These are phyloP conservation scores for Epichloe typhina DNA, from an alignment of 2,329 filamentous ascomycete species.

Conservation along the genomic window DNA sequence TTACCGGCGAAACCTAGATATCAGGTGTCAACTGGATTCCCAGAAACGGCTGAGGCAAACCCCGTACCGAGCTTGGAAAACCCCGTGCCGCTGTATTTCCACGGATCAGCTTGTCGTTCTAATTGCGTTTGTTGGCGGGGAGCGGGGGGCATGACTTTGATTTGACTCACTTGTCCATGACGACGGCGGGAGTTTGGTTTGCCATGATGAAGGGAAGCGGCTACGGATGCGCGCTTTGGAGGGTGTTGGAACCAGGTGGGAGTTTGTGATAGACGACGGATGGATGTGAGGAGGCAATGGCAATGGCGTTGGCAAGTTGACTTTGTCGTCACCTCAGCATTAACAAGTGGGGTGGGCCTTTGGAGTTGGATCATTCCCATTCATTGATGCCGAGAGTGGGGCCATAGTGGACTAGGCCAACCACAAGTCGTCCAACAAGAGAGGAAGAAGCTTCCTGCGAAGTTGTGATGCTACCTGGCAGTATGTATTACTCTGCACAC, in stretches of 20 bases:
- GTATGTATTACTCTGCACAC: too few relatives aligned
- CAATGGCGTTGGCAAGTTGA: neutral
- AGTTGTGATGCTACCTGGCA: too few relatives aligned
- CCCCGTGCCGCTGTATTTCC: conserved; percentile 72
- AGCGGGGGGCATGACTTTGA: conserved; percentile 17
- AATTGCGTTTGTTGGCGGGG: conserved; percentile 12
- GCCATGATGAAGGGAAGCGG: conserved; percentile 51
- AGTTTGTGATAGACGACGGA: conserved; percentile 2
- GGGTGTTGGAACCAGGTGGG: neutral
- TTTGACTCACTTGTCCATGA: conserved; percentile 99
- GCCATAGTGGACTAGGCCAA: too few relatives aligned
- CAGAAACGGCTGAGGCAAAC: neutral
- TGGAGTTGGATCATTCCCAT: neutral
- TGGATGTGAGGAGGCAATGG: conserved; percentile 2
- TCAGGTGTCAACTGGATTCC: conserved; percentile 13
- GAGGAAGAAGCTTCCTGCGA: too few relatives aligned
- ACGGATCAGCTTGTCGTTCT: conserved; percentile 20
- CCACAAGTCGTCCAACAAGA: too few relatives aligned
- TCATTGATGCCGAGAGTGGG: neutral
- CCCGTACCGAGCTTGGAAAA: conserved; percentile 92
- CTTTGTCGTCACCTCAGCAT: conserved; percentile 7
- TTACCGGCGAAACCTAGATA: conserved; percentile 87
- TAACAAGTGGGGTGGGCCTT: conserved; percentile 5
- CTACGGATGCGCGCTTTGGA: conserved; percentile 11
- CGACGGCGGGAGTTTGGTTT: conserved; percentile 98